Conservation (phyloP, 345 rosid genomes). For the Melaleuca quinquenervia region DNA sequence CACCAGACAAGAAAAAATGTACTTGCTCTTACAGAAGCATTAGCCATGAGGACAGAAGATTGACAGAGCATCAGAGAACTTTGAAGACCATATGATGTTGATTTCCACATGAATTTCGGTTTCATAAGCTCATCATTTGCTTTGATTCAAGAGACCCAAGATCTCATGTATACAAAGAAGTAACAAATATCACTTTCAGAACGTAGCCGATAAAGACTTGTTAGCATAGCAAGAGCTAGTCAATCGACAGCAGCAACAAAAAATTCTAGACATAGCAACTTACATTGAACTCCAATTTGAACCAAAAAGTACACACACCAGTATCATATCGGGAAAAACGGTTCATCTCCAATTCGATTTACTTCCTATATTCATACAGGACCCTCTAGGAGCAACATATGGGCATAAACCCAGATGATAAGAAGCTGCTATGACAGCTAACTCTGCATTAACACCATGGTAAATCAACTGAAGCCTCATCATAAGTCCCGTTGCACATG, state of each 20-base stretch:
- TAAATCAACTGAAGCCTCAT: background rate
- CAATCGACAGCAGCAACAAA: background rate
- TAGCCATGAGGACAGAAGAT: background rate
- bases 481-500: background rate
- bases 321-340: background rate
- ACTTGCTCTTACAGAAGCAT: background rate
- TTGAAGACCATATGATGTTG: background rate
- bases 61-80: background rate
- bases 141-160: background rate
- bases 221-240: background rate
- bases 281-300: background rate
- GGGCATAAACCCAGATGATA: background rate
- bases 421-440: background rate
- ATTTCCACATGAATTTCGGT: background rate
- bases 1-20: background rate
- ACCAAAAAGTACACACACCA: background rate
- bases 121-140: background rate
- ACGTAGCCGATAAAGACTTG: background rate
- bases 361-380: background rate
- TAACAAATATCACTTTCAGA: background rate
- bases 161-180: background rate
- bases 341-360: background rate
- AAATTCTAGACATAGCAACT: background rate
- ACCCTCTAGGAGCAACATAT: background rate
- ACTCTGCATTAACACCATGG: background rate